Conservation (phyloP, 306 rosid genomes). For the Fagus crenata region DNA sequence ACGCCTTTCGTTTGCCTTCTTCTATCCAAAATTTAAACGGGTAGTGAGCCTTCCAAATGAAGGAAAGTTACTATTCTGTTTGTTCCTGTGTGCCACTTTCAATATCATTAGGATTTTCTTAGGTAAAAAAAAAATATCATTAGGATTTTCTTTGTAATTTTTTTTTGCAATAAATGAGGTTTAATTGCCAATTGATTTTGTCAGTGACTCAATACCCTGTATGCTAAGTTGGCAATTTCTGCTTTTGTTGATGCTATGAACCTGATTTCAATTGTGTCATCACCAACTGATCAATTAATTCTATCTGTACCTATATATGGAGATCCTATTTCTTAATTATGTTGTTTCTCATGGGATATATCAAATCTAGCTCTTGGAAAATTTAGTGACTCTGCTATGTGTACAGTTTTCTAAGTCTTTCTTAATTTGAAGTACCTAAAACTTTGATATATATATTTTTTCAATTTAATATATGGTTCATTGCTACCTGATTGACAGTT, state of each 20-base stretch:
- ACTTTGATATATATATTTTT: not conserved
- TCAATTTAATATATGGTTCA: not conserved
- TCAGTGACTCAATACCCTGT: not conserved
- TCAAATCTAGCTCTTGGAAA: not conserved
- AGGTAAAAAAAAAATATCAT: too few relatives aligned
- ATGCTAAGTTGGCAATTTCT: not conserved
- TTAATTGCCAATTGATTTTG: not conserved
- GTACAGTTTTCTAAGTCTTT: not conserved
- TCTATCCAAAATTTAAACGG: not conserved
- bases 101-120: not conserved
- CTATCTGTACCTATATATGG: too few relatives aligned
- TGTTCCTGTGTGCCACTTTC: not conserved
- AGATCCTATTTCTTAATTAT: not conserved
- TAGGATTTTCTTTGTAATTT: not conserved
- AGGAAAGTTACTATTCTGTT: not conserved
- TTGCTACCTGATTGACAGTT: not conserved
- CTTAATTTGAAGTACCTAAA: not conserved
- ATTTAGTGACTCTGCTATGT: not conserved
- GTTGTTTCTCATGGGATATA: not conserved
- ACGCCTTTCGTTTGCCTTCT: not conserved
- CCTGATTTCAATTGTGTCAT: not conserved
- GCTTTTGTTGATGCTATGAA: constrained; percentile 1
- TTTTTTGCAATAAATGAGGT: not conserved
- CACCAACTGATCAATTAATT: not conserved
- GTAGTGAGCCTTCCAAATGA: not conserved